A percentile compares a stretch with the other conserved stretches of the same genome.
These are phyloP conservation scores for Porodaedalea pini DNA, from an alignment of 1,284 basidiomycete species.

Conservation along the genomic window DNA sequence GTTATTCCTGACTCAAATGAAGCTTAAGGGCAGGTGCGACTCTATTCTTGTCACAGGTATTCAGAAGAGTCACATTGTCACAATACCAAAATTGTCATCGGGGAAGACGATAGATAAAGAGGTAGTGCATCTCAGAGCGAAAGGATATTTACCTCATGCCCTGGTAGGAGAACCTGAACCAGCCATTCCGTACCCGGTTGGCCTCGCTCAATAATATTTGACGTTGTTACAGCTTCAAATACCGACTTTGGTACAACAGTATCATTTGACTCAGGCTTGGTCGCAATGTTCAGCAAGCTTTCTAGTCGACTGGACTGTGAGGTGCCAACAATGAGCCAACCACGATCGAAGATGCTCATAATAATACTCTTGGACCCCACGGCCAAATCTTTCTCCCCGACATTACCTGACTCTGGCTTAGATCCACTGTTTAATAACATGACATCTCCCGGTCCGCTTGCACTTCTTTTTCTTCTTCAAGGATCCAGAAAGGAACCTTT, in stretches of 20 bases:
- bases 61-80: constrained; percentile 32
- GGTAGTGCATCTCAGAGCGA: too few species aligned
- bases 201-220: constrained; percentile 25
- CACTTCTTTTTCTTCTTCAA: too few species aligned
- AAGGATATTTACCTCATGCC: constrained; percentile 25
- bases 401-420: too few species aligned
- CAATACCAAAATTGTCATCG: constrained; percentile 30
- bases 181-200: constrained; percentile 31
- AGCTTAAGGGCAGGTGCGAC: constrained; percentile 1
- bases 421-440: too few species aligned
- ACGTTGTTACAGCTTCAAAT: constrained; percentile 37
- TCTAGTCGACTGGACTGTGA: constrained; percentile 40
- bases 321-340: neutral
- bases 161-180: constrained; percentile 26
- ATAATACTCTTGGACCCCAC: constrained; percentile 45
- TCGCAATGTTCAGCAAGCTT: constrained; percentile 41
- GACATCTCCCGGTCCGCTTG: too few species aligned
- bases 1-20: neutral
- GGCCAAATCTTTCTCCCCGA: constrained; percentile 26
- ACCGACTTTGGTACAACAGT: constrained; percentile 33
- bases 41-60: constrained; percentile 24
- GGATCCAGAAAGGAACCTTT: constrained; percentile 32
- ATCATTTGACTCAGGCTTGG: constrained; percentile 30
- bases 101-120: constrained; percentile 26
- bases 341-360: constrained; percentile 32